These are phyloP conservation scores for Linnemannia hyalina DNA, from an alignment of 192 early-diverging fungal species.

Conservation along the genomic window DNA sequence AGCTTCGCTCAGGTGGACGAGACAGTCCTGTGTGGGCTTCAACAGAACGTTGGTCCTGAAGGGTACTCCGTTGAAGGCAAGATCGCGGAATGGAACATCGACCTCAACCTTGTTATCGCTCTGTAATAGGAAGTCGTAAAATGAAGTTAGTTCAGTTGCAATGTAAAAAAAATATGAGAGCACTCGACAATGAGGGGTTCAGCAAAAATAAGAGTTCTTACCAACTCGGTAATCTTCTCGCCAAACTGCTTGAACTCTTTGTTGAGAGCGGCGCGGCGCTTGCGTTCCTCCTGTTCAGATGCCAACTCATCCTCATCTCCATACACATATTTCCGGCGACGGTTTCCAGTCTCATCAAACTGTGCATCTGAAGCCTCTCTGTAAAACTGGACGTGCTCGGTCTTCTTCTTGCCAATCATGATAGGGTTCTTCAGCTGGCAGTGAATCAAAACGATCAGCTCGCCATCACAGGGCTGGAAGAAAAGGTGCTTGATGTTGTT, in stretches of 20 bases:
- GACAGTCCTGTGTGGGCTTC: conserved; percentile 95
- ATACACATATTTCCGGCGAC: conserved; percentile 85
- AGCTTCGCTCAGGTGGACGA: conserved; percentile 95
- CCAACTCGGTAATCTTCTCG: conserved; percentile 86
- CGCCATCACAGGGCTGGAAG: conserved; percentile 98
- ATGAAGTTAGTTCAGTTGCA: background rate
- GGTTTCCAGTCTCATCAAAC: conserved; percentile 98
- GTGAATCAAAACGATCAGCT: conserved; percentile 95
- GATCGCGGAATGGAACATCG: conserved; percentile 93
- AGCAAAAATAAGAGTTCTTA: conserved; percentile 45
- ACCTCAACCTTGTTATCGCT: conserved; percentile 88
- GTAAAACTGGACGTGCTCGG: conserved; percentile 98
- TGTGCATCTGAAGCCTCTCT: conserved; percentile 94
- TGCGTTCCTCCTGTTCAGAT: conserved; percentile 94
- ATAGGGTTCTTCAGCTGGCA: conserved; percentile 97
- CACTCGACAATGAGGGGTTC: background rate
- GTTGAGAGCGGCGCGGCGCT: conserved; percentile 87
- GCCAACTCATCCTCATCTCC: conserved; percentile 99
- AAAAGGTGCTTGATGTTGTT: conserved; percentile 98
- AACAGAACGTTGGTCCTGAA: conserved; percentile 91
- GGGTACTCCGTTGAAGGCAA: conserved; percentile 96
- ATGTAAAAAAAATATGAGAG: background rate
- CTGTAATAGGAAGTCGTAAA: conserved; percentile 35
- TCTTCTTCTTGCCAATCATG: conserved; percentile 99
- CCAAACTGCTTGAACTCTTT: conserved; percentile 95